These are phyloP conservation scores for Solanum chilense DNA, from an alignment of 257 asterid genomes.

Conservation along the genomic window DNA sequence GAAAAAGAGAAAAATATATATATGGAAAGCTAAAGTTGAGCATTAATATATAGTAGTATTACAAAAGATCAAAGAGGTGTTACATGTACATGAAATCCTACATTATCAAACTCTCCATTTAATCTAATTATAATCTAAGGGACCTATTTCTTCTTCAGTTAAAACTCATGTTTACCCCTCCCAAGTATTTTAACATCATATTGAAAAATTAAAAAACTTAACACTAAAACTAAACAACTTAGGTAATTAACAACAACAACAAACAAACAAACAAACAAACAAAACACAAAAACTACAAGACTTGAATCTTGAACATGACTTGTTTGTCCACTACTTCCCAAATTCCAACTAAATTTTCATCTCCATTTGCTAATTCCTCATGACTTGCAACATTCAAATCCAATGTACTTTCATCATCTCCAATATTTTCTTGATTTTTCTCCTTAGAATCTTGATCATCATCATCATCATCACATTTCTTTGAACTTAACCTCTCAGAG, in stretches of 20 bases:
- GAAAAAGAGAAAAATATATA: not conserved
- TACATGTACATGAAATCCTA: constrained; percentile 2
- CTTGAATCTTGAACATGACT: constrained; percentile 43
- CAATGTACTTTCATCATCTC: constrained; percentile 1
- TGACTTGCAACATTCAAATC: constrained; percentile 63
- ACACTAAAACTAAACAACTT: not conserved
- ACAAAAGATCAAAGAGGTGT: constrained; percentile 7
- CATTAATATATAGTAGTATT: not conserved
- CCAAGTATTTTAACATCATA: constrained; percentile 1
- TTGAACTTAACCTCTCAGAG: constrained; percentile 21
- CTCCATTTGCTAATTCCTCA: constrained; percentile 19
- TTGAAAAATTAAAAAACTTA: not conserved
- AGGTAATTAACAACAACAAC: not conserved
- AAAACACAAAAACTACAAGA: constrained; percentile 6
- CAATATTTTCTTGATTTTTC: constrained; percentile 2
- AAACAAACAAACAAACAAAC: not conserved
- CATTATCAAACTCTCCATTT: not conserved
- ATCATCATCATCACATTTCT: not conserved
- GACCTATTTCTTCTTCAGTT: constrained; percentile 1
- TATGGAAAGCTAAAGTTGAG: not conserved
- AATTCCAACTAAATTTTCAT: constrained; percentile 21
- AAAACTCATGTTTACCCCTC: constrained; percentile 5
- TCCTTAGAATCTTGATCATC: not conserved
- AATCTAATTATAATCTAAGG: not conserved
- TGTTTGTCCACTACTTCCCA: constrained; percentile 46